phyloP scores from a whole-genome alignment of 2,329 filamentous ascomycete genomes.

The Colletotrichum gloeosporioides region DNA sequence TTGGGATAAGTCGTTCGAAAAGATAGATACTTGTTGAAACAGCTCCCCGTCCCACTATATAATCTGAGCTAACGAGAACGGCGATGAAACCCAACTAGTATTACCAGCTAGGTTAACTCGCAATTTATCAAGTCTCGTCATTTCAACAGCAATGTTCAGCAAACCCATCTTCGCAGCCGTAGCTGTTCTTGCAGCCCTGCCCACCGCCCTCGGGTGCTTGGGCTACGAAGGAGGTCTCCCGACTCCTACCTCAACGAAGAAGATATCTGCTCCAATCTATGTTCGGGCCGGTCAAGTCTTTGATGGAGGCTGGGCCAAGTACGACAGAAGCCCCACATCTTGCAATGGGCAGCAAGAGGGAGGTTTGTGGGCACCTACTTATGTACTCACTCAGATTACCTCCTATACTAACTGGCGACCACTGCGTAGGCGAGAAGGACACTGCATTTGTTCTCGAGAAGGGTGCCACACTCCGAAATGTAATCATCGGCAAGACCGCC shows the following conservation, averaged over 20 bases:
- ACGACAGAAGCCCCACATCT: slow-evolving; percentile 36
- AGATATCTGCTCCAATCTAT: slow-evolving; percentile 33
- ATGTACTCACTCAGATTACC: too few species aligned
- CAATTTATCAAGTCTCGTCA: background rate
- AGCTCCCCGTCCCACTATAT: background rate
- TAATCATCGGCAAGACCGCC: slow-evolving; percentile 45
- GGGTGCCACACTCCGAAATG: slow-evolving; percentile 50
- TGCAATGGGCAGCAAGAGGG: slow-evolving; percentile 47
- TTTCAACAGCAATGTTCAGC: background rate
- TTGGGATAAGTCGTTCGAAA: fast-evolving
- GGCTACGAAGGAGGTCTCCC: slow-evolving; percentile 34
- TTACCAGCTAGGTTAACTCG: background rate
- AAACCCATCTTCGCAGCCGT: background rate
- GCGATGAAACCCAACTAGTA: background rate
- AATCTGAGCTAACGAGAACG: background rate
- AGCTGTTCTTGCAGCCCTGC: background rate
- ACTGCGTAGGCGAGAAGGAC: slow-evolving; percentile 37
- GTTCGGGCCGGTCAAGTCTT: slow-evolving; percentile 30
- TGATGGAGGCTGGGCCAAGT: slow-evolving; percentile 35
- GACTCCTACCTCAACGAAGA: slow-evolving; percentile 30
- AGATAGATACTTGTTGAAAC: fast-evolving
- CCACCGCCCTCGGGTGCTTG: slow-evolving; percentile 27
- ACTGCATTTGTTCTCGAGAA: slow-evolving; percentile 46
- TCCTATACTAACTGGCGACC: background rate
- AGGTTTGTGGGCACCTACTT: background rate